Base-by-base conservation (phyloP, 148 eudicot species). In the Camellia granthamiana region DNA sequence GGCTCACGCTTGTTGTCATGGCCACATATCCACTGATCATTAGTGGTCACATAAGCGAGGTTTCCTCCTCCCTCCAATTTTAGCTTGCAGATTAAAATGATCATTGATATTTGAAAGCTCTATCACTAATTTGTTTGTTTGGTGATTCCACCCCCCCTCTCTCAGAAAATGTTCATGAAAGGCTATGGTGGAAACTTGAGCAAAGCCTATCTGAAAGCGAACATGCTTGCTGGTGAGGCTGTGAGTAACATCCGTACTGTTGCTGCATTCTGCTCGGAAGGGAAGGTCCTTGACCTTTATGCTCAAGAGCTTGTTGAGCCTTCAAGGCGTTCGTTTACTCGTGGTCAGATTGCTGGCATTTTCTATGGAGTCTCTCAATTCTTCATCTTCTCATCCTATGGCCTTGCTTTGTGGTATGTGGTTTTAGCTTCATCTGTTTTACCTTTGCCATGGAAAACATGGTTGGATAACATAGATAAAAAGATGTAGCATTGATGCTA, bases 201-300 rank as follows among this genome's bases (percentile, higher is more conserved):
- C 90, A 96, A 93, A 86, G 98, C 99, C 12, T 96, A 96, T 79
- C 91, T 92, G 16, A 88, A 87, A 85, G 99, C 98, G 42, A 96
- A 96, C 84, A 96, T 93, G 99, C 87, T 96, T 77, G 99, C 99
- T 75, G 98, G 98, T 64, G 99, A 96, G 90, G 98, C 98, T 54
- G 92, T 93, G 66, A 81, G 97, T 87, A 96, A 96, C 82, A 96
- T 96, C 58, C 89, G 99, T 55, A 96, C 99, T 1, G 97, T 96
- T 74, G 95, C 98, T 63, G 98, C 98, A 23, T 96, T 96, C 82
- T 92, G 99, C 81, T 85, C 98, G 0, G 99, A 96, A 79, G 84
- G 89, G 72, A 96, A 90, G 83, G 94, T 93, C 30, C 88, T 92
- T 12, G 94, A 92, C 75, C 89, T 92, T 78, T 96, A 96, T 82